These are phyloP conservation scores for Eucalyptus tenuipes DNA, from an alignment of 345 rosid genomes.

Conservation along the genomic window DNA sequence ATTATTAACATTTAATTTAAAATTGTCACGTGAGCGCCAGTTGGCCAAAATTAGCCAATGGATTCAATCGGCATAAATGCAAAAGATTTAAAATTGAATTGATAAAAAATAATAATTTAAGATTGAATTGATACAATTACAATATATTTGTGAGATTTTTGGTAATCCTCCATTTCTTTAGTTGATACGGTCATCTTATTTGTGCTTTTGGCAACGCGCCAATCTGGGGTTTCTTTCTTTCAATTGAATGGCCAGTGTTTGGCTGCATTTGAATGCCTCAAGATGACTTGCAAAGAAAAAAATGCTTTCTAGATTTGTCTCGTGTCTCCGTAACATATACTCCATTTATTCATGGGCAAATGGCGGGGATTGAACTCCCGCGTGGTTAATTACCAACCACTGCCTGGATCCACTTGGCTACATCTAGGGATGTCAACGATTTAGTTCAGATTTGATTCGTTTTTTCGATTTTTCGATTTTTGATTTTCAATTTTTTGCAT, in stretches of 20 bases:
- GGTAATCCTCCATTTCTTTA: neutral
- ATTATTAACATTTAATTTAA: too few relatives aligned
- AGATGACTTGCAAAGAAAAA: neutral
- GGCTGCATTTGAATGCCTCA: neutral
- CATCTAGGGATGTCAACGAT: too few relatives aligned
- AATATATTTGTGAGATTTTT: too few relatives aligned
- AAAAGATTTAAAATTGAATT: too few relatives aligned
- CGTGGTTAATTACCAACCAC: neutral
- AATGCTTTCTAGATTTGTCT: neutral
- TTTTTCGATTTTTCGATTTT: too few relatives aligned
- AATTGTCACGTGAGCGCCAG: fast-evolving
- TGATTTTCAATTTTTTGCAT: too few relatives aligned
- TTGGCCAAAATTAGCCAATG: too few relatives aligned
- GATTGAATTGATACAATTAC: too few relatives aligned
- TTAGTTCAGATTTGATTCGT: too few relatives aligned
- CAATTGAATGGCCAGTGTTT: neutral
- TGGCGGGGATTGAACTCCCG: neutral
- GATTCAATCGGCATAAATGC: too few relatives aligned
- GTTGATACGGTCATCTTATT: neutral
- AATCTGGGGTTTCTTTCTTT: neutral
- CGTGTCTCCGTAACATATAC: neutral
- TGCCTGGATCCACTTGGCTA: neutral
- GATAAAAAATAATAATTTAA: too few relatives aligned
- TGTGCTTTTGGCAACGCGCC: neutral
- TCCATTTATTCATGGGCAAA: neutral